phyloP scores from a whole-genome alignment of 106 monocot species.

The Triglochin maritima region DNA sequence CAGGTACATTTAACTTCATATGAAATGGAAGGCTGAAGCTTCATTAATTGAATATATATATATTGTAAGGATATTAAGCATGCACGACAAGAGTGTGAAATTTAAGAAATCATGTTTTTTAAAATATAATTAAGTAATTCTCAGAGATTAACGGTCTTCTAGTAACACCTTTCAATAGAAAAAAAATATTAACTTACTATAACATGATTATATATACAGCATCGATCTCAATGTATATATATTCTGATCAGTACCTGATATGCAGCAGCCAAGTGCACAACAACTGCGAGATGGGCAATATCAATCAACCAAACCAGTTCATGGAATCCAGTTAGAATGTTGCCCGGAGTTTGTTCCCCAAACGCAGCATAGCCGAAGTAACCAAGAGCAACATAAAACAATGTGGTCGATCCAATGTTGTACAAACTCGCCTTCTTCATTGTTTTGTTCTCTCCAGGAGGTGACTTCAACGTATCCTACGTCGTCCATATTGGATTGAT shows the following conservation, averaged over 20 bases:
- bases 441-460: conserved; percentile 36
- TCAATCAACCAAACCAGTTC: conserved; percentile 45
- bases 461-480: conserved; percentile 42
- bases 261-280: conserved; percentile 38
- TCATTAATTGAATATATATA: no score
- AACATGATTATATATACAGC: no score
- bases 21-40: no score
- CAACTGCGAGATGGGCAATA: conserved; percentile 27
- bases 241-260: conserved; percentile 22
- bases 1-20: no score
- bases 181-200: no score
- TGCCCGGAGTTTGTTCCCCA: conserved; percentile 33
- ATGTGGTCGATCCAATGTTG: conserved; percentile 28
- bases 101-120: no score
- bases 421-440: conserved; percentile 37
- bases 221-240: no score
- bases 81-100: no score
- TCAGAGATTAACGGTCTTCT: no score
- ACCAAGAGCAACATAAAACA: conserved; percentile 36
- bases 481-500: neutral
- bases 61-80: no score
- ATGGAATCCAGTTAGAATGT: conserved; percentile 38
- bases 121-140: no score
- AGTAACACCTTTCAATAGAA: no score
- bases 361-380: conserved; percentile 44